A percentile compares a stretch with the other conserved stretches of the same genome.
Conservation (phyloP, 345 rosid genomes). For the Pseudoturritis turrita region DNA sequence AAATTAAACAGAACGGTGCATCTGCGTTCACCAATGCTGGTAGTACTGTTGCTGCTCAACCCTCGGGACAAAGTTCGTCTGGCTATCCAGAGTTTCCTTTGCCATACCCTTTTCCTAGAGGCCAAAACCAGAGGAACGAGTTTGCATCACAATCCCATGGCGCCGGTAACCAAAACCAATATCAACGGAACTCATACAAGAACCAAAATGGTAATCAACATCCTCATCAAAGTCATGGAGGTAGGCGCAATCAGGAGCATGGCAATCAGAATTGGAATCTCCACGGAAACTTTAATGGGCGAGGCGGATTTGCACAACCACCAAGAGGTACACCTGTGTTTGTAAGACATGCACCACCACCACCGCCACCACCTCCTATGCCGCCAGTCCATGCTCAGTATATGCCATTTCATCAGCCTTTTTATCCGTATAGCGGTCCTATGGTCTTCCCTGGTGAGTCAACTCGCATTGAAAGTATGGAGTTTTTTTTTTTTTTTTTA, state of each 20-base stretch:
- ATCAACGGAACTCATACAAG: constrained; percentile 46
- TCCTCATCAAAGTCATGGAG: constrained; percentile 45
- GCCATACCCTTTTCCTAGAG: constrained; percentile 48
- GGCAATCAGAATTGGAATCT: constrained; percentile 50
- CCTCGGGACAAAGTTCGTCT: constrained; percentile 30
- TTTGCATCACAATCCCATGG: constrained; percentile 38
- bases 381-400: constrained; percentile 34
- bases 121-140: constrained; percentile 40
- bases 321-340: constrained; percentile 42
- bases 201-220: constrained; percentile 47
- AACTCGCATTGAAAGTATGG: neutral
- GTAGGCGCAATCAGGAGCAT: constrained; percentile 54
- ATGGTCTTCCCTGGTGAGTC: constrained; percentile 48
- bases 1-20: constrained; percentile 13
- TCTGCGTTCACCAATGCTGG: constrained; percentile 39
- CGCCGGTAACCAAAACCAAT: constrained; percentile 45
- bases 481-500: neutral
- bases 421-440: constrained; percentile 37
- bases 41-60: constrained; percentile 35
- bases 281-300: constrained; percentile 43
- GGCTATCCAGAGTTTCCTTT: constrained; percentile 28
- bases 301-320: constrained; percentile 49
- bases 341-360: constrained; percentile 45
- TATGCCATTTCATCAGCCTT: constrained; percentile 26
- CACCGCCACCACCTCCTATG: constrained; percentile 27